Conservation (phyloP, 768 basidiomycete species). For the Chalciporus sphaerocephalus region DNA sequence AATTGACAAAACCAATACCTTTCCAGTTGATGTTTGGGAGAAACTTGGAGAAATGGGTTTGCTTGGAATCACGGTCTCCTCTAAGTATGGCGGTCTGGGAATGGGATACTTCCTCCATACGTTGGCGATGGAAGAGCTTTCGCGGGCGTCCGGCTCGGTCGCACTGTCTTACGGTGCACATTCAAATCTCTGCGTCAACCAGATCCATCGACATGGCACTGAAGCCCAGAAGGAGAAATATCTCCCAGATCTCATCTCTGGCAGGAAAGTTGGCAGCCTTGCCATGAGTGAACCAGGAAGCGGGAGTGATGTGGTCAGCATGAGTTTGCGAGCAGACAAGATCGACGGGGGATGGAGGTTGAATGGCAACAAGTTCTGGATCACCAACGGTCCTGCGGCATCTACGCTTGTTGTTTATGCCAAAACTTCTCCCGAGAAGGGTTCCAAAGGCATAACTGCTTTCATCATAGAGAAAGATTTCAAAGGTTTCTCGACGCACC, state of each 20-base stretch:
- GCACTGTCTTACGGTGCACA: constrained; percentile 91
- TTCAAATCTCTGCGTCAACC: constrained; percentile 84
- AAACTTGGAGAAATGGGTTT: constrained; percentile 92
- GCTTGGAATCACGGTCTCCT: constrained; percentile 78
- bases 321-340: constrained; percentile 80
- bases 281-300: constrained; percentile 94
- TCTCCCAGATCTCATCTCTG: constrained; percentile 73
- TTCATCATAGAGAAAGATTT: constrained; percentile 86
- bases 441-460: constrained; percentile 86
- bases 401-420: constrained; percentile 93
- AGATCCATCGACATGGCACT: constrained; percentile 82
- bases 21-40: constrained; percentile 78
- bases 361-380: constrained; percentile 96
- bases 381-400: constrained; percentile 90
- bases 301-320: constrained; percentile 95
- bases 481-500: constrained; percentile 82
- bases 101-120: constrained; percentile 86
- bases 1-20: constrained; percentile 81
- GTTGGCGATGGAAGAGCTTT: constrained; percentile 93
- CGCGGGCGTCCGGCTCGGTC: constrained; percentile 85
- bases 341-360: constrained; percentile 70
- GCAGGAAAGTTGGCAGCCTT: constrained; percentile 80
- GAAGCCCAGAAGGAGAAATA: constrained; percentile 77
- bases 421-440: constrained; percentile 72
- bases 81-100: constrained; percentile 76